These are phyloP conservation scores for Onygenales sp. DNA, from an alignment of 2,329 filamentous ascomycete genomes.

Conservation along the genomic window DNA sequence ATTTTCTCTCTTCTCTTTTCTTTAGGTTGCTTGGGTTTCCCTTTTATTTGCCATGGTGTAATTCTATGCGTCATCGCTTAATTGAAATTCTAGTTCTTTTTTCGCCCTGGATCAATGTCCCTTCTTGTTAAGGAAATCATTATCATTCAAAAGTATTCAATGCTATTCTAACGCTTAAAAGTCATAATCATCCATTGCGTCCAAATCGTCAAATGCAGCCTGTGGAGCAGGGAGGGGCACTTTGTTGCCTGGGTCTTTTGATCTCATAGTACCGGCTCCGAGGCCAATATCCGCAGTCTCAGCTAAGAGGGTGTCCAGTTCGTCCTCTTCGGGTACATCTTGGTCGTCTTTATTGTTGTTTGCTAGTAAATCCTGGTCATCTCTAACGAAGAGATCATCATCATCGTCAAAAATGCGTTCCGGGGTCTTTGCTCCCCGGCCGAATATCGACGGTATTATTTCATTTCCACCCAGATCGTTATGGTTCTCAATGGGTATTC, in stretches of 20 bases:
- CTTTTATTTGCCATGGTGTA: background rate
- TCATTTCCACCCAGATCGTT: background rate
- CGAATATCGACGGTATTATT: constrained; percentile 7
- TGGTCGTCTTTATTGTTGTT: background rate
- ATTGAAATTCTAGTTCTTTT: background rate
- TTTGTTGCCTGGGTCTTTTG: background rate
- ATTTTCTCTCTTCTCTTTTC: background rate
- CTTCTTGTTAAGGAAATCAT: background rate
- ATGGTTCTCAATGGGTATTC: background rate
- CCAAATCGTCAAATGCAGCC: background rate
- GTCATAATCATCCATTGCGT: constrained; percentile 3
- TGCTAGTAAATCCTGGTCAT: background rate
- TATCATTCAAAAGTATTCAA: background rate
- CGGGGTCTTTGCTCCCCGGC: background rate
- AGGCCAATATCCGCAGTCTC: background rate
- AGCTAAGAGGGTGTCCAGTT: constrained; percentile 2
- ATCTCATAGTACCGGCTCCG: background rate
- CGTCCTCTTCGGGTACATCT: background rate
- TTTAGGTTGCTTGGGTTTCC: background rate
- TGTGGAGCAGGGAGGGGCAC: background rate
- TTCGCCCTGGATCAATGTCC: background rate
- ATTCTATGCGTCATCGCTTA: background rate
- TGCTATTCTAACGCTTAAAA: background rate
- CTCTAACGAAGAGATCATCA: background rate
- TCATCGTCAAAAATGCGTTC: constrained; percentile 18